Evolutionary conservation across 2,329 filamentous ascomycete genomes (phyloP).

Genomic region (Claviceps monticola): DNA sequence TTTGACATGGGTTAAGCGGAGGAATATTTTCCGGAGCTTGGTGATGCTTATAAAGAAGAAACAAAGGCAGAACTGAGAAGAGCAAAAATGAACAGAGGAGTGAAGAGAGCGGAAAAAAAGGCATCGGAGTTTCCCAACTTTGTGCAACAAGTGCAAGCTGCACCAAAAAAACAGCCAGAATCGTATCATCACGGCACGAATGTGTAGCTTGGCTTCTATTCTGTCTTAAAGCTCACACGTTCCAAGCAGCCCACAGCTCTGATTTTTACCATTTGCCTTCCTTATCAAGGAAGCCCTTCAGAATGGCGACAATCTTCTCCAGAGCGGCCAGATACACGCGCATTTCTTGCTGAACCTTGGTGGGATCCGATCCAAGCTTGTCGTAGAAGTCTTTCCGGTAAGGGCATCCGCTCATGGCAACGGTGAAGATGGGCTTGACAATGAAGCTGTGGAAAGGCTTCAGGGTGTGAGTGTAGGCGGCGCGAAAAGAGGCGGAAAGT

Average conservation of each 20-base stretch:
- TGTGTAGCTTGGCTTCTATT: background rate
- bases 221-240: background rate
- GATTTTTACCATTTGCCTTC: conserved; percentile 3
- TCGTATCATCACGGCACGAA: background rate
- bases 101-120: background rate
- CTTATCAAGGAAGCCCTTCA: conserved; percentile 43
- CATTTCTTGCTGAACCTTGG: conserved; percentile 50
- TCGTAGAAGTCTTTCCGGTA: conserved; percentile 88
- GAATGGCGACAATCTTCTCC: conserved; percentile 63
- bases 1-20: background rate
- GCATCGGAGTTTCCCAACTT: background rate
- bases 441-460: conserved; percentile 85
- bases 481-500: conserved; percentile 74
- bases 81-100: background rate
- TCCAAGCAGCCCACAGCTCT: background rate
- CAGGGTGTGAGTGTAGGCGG: conserved; percentile 72
- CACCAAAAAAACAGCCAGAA: background rate
- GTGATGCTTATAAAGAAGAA: background rate
- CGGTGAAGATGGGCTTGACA: conserved; percentile 81
- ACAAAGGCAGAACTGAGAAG: background rate
- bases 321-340: conserved; percentile 61
- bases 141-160: background rate
- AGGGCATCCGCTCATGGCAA: conserved; percentile 84
- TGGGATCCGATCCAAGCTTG: conserved; percentile 61
- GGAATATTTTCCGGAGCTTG: background rate